These are phyloP conservation scores for Thielaviopsis musarum DNA, from an alignment of 2,329 filamentous ascomycete species.

Conservation along the genomic window DNA sequence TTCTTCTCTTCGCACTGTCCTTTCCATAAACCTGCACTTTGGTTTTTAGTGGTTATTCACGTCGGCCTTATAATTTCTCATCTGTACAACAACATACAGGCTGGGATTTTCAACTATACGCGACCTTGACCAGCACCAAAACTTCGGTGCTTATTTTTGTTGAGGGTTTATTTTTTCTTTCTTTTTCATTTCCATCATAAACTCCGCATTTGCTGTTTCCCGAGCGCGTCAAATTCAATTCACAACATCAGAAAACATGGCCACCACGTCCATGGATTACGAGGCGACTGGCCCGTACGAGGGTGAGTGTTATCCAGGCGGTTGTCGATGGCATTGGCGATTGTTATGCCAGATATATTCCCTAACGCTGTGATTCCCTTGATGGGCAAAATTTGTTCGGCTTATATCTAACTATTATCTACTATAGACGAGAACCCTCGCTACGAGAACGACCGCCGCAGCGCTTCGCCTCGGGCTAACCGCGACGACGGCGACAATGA, in stretches of 20 bases:
- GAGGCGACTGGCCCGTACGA: conserved; percentile 52
- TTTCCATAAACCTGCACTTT: background rate
- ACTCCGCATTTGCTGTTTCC: conserved; percentile 11
- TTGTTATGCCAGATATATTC: background rate
- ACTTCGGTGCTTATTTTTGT: background rate
- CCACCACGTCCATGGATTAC: conserved; percentile 53
- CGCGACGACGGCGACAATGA: conserved; percentile 44
- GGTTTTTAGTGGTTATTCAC: background rate
- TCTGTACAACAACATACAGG: background rate
- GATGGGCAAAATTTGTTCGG: background rate
- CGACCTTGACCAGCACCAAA: background rate
- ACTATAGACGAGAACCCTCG: conserved; percentile 43
- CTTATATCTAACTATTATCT: background rate
- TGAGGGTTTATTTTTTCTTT: background rate
- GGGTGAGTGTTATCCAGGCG: conserved; percentile 26
- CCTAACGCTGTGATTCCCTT: background rate
- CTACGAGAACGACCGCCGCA: conserved; percentile 50
- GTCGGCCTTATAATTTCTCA: background rate
- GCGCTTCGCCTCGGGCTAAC: conserved; percentile 43
- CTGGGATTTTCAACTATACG: background rate
- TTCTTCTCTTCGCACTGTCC: background rate
- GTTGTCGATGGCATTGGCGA: background rate
- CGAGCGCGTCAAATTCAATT: conserved; percentile 15
- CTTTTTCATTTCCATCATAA: conserved; percentile 8
- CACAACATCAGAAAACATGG: conserved; percentile 26